A percentile compares a stretch with the other conserved stretches of the same genome.
Evolutionary conservation across 2,329 filamentous ascomycete genomes (phyloP).

Genomic region (Trichothecium sympodiale): DNA sequence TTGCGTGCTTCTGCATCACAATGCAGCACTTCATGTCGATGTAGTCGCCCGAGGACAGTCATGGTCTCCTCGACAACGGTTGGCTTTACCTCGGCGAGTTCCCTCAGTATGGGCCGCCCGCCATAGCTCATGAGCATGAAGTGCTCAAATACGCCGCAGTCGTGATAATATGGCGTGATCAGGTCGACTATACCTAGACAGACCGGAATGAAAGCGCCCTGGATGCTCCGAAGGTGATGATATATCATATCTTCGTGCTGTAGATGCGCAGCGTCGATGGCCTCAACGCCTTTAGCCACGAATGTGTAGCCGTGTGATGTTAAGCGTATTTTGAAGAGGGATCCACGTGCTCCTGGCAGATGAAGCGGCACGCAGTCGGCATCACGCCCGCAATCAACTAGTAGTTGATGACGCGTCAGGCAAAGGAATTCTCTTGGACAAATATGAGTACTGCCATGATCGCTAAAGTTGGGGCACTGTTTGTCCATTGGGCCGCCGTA

Average conservation of each 20-base stretch:
- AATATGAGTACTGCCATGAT: constrained; percentile 16
- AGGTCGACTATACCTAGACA: constrained; percentile 20
- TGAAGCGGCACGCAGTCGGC: constrained; percentile 18
- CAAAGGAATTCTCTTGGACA: constrained; percentile 13
- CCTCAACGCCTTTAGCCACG: constrained; percentile 26
- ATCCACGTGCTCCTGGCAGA: constrained; percentile 14
- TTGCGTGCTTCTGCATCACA: constrained; percentile 18
- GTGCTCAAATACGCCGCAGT: constrained; percentile 16
- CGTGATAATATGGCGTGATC: constrained; percentile 17
- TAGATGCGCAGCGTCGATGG: constrained; percentile 9
- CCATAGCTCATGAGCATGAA: constrained; percentile 23
- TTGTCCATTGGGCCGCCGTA: constrained; percentile 11
- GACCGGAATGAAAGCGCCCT: constrained; percentile 22
- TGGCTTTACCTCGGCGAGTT: neutral
- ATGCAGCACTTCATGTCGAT: constrained; percentile 13
- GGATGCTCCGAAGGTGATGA: constrained; percentile 13
- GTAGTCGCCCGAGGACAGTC: constrained; percentile 6
- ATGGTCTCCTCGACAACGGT: constrained; percentile 3
- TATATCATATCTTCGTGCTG: constrained; percentile 21
- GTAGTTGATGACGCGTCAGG: constrained; percentile 16
- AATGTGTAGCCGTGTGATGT: constrained; percentile 24
- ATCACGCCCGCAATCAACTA: constrained; percentile 16
- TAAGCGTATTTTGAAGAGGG: constrained; percentile 25
- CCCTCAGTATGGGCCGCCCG: constrained; percentile 5
- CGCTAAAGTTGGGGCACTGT: constrained; percentile 14